Base-by-base conservation (phyloP, 108 stramenopile species). In the Hondaea fermentalgiana region DNA sequence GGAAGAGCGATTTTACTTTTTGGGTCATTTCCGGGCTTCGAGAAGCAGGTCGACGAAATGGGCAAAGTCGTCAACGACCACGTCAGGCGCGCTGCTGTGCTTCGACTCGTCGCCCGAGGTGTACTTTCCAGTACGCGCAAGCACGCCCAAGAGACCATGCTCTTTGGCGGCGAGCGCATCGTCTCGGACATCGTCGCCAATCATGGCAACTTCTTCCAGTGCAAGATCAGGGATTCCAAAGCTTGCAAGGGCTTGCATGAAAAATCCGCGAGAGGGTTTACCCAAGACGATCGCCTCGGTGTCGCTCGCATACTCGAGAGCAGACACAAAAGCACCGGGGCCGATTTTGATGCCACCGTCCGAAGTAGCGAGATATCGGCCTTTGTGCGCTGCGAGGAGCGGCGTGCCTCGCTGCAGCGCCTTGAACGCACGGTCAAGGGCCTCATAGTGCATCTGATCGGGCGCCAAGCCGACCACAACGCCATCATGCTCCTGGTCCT, bases 111-210 rank as follows among this genome's bases (percentile, higher is more conserved):
- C 87, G 2, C 87, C 87, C 16, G 23, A 10, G 5, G 25, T 0
- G 42, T 87, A 87, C 43, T 87, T 87, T 6, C 87, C 87, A 16
- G 87, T 87, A 0, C 23, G 55, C 5, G 42, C 87, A 57, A 87
- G 58, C 16, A 87, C 87, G 14, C 29, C 55, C 25, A 87, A 59
- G 57, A 57, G 28, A 23, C 57, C 87, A 5, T 59, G 58, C 58
- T 87, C 57, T 4, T 58, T 25, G 0, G 87, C 55, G 16, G 55
- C 87, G 35, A 87, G 25, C 16, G 19, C 25, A 29, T 87, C 87
- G 58, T 87, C 87, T 14, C 57, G 55, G 17, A 87, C 87, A n/a
- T 87, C 87, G 87, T 87, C 87, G 23, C 87, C 87, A 12, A 87
- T 43, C 87, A 87, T 87, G 42, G 55, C 55, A n/a, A 57, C 55